phyloP scores from a whole-genome alignment of 148 eudicot species.

The Tetragonia tetragonoides region DNA sequence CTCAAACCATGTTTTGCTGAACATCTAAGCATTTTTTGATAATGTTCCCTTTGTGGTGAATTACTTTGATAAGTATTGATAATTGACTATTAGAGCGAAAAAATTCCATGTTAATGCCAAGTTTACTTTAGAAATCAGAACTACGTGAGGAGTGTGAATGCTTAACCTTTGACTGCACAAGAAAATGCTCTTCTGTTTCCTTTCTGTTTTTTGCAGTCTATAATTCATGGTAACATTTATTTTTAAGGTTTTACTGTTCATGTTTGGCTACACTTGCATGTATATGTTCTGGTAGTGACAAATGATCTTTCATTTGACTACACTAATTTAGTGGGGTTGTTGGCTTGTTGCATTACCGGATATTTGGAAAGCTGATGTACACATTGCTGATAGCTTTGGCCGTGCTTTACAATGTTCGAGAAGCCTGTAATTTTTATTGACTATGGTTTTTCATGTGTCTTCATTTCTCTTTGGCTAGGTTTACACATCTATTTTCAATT shows the following conservation, averaged over 20 bases:
- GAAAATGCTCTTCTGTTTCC: background rate
- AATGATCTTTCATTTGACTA: background rate
- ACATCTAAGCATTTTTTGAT: too few relatives aligned
- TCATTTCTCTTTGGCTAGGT: background rate
- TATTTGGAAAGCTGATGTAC: background rate
- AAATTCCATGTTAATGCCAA: too few relatives aligned
- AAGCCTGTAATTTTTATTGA: background rate
- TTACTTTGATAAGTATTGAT: background rate
- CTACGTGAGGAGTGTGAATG: background rate
- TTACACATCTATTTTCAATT: background rate
- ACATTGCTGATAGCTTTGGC: background rate
- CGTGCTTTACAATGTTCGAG: background rate
- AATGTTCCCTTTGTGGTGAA: background rate
- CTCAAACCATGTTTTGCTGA: background rate
- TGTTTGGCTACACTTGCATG: background rate
- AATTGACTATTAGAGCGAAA: background rate
- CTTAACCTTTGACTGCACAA: background rate
- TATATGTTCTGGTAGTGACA: background rate
- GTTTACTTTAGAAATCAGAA: background rate
- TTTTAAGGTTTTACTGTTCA: too few relatives aligned
- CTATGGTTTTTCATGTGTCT: slow-evolving; percentile 4
- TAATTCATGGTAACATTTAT: too few relatives aligned
- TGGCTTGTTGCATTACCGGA: background rate
- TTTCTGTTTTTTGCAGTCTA: background rate
- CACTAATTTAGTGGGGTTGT: background rate